Conservation (phyloP, 305 asterid genomes). For the Galium porrigens region DNA sequence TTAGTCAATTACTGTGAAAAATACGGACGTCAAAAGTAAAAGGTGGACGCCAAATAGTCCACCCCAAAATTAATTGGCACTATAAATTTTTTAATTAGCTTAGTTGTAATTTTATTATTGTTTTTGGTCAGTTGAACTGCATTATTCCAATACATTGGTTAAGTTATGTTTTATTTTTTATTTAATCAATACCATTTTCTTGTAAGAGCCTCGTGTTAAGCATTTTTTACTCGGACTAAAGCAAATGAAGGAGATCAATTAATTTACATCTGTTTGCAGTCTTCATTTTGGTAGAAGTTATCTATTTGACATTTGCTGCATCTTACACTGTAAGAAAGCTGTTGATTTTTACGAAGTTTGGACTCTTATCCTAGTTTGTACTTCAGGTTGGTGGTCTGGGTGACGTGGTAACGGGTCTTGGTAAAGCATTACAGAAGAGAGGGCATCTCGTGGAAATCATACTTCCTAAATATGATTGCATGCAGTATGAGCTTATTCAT, state of each 20-base stretch:
- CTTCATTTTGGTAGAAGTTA: not conserved
- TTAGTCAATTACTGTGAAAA: too few species aligned
- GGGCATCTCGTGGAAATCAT: conserved; percentile 91
- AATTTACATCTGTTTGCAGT: not conserved
- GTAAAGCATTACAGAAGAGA: conserved; percentile 85
- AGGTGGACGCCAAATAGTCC: too few species aligned
- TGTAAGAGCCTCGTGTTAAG: not conserved
- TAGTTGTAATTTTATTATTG: too few species aligned
- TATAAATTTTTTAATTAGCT: not conserved
- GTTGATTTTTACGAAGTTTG: conserved; percentile 10
- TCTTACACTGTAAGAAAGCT: not conserved
- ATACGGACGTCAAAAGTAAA: too few species aligned
- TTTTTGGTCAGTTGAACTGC: not conserved
- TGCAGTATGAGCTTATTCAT: conserved; percentile 49
- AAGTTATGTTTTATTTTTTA: not conserved
- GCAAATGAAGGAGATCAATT: not conserved
- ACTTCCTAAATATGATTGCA: conserved; percentile 90
- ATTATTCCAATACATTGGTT: not conserved
- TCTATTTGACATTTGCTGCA: not conserved
- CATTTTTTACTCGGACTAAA: not conserved
- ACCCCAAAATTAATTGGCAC: too few species aligned
- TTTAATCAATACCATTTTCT: not conserved
- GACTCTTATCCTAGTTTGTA: conserved; percentile 11
- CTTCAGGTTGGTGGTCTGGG: conserved; percentile 92
- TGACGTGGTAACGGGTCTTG: conserved; percentile 86